Conservation (phyloP, 768 basidiomycete species). For the Pleurotus citrinopileatus region DNA sequence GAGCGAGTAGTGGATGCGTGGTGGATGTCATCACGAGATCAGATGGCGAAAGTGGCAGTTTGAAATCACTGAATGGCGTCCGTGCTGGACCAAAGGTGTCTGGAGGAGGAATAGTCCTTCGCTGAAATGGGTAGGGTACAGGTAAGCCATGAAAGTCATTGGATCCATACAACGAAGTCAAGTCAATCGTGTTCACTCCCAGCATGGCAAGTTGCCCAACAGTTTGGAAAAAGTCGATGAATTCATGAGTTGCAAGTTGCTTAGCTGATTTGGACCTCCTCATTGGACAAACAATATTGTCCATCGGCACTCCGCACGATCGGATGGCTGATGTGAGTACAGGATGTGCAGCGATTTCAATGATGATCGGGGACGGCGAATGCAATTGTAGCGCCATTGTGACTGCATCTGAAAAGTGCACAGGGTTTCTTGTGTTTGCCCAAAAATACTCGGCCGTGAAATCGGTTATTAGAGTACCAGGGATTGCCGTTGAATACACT, state of each 20-base stretch:
- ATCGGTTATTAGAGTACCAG: constrained; percentile 14
- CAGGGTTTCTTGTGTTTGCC: constrained; percentile 33
- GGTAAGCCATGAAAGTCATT: neutral
- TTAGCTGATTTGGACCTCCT: neutral
- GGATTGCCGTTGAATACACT: constrained; percentile 36
- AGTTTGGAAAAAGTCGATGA: neutral
- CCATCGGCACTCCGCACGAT: neutral
- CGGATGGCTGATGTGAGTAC: neutral
- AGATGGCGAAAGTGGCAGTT: neutral
- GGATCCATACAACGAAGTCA: neutral
- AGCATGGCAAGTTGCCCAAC: neutral
- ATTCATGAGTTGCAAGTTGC: neutral
- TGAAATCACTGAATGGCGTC: too few relatives aligned
- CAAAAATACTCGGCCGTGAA: constrained; percentile 39
- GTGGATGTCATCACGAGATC: neutral
- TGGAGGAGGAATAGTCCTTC: neutral
- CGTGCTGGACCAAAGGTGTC: neutral
- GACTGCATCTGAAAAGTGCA: constrained; percentile 33
- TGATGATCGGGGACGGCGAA: constrained; percentile 21
- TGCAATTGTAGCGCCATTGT: constrained; percentile 12
- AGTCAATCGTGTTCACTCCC: neutral
- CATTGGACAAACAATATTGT: neutral
- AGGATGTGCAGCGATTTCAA: constrained; percentile 39
- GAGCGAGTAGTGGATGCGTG: constrained; percentile 33
- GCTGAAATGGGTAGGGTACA: neutral